Evolutionary conservation across 768 basidiomycete genomes (phyloP), one percentile per base, ranked within the genome.

Genomic region (Panus rudis): DNA sequence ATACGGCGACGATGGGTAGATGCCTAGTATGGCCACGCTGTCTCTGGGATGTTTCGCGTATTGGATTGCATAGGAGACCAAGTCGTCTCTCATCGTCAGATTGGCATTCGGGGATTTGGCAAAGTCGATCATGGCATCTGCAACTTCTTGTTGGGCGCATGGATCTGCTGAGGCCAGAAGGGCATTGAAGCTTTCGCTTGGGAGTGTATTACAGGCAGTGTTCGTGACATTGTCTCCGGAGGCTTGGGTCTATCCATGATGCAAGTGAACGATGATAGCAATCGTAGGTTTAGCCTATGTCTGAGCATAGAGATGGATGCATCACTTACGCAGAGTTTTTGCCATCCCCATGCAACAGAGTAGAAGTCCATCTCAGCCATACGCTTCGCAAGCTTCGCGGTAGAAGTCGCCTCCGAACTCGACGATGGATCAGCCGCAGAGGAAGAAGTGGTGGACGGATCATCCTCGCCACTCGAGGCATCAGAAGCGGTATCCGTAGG

Each of bases 111-210:
- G 13, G n/a, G 66, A 68, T 48, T 74, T 73, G 37, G 73, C 71
- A 41, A 72, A 75, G 40, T 64, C 64, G 50, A 75, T 67, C 72
- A 76, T 76, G 13, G 55, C 58, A 54, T 75, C 73, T 2, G 72
- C 70, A 43, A 64, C 62, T 46, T 67, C 62, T 53, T 74, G 74
- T 46, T 75, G 73, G 8, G 62, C 72, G 52, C 74, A 76, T 1
- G 68, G 61, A 54, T 68, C 68, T 1, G 70, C 67, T 19, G 63
- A 61, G 25, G 68, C 70, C 27, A 69, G 64, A 22, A 76, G 64
- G 13, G 71, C 70, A 50, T 65, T 65, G 56, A 66, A 65, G 20
- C 67, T 69, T 30, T 48, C 52, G 33, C 70, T 69, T 4, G 64
- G 71, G 22, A 68, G 62, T 16, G 61, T 52, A 45, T 68, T 65